phyloP scores from a whole-genome alignment of 164 flowering plant species.

The Pachysandra terminalis region DNA sequence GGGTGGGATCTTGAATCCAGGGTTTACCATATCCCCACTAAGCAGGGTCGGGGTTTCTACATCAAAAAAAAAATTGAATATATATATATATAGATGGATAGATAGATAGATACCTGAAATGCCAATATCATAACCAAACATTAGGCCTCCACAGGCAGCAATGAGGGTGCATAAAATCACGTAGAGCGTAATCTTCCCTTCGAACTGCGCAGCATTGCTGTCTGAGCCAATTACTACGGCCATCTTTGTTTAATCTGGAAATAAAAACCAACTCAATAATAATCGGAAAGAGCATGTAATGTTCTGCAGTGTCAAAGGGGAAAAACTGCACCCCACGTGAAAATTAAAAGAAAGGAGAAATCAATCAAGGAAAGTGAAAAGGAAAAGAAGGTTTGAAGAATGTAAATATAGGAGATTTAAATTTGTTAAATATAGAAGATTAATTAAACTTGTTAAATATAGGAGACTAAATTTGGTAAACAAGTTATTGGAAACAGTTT shows the following conservation, averaged over 20 bases:
- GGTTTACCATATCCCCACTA: too few species aligned
- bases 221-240: background rate
- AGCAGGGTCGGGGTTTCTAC: too few species aligned
- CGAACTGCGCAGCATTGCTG: background rate
- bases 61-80: background rate
- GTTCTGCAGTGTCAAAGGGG: background rate
- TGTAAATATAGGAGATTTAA: background rate
- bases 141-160: slow-evolving; percentile 25
- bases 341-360: too few species aligned
- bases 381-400: background rate
- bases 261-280: too few species aligned
- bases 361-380: too few species aligned
- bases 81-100: background rate
- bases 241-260: background rate
- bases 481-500: too few species aligned
- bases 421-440: too few species aligned
- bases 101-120: slow-evolving; percentile 16
- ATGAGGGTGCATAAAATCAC: slow-evolving; percentile 15
- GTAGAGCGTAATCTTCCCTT: slow-evolving; percentile 12
- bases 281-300: background rate
- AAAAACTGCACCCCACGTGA: too few species aligned
- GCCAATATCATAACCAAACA: slow-evolving; percentile 30
- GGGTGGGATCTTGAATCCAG: too few species aligned
- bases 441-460: too few species aligned
- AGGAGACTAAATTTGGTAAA: background rate